phyloP scores from a whole-genome alignment of 225 moss, liverwort and hornwort genomes.

The Polytrichum formosum region DNA sequence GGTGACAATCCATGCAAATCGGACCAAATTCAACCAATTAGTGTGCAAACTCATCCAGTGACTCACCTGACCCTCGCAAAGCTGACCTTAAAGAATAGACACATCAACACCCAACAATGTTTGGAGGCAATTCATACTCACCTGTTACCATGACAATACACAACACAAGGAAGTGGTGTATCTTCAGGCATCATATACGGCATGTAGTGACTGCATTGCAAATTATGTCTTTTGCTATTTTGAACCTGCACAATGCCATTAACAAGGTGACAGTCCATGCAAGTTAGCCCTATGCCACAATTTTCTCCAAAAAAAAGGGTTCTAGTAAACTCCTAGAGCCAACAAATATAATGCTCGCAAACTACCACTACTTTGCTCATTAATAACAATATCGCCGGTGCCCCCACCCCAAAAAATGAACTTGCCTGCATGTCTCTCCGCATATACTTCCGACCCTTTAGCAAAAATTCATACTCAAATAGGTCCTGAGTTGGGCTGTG shows the following conservation, averaged over 20 bases:
- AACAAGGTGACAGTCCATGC: too few relatives aligned
- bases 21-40: too few relatives aligned
- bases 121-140: slow-evolving; percentile 17
- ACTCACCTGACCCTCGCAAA: background rate
- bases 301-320: too few relatives aligned
- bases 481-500: slow-evolving; percentile 72
- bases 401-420: background rate
- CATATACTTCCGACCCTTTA: slow-evolving; percentile 76
- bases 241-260: slow-evolving; percentile 47
- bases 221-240: slow-evolving; percentile 66
- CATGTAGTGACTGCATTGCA: slow-evolving; percentile 94
- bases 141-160: slow-evolving; percentile 99
- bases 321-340: too few relatives aligned
- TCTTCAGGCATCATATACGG: slow-evolving; percentile 78
- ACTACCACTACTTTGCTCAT: too few relatives aligned
- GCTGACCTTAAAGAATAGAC: background rate
- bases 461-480: slow-evolving; percentile 73
- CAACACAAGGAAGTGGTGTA: slow-evolving; percentile 74
- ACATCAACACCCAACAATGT: background rate
- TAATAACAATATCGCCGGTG: too few relatives aligned
- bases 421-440: slow-evolving; percentile 84
- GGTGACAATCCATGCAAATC: too few relatives aligned
- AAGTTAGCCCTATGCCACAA: too few relatives aligned
- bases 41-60: background rate
- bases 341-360: too few relatives aligned